Conservation (phyloP, 176 grass and related monocot genomes). For the Elymus sibiricus region DNA sequence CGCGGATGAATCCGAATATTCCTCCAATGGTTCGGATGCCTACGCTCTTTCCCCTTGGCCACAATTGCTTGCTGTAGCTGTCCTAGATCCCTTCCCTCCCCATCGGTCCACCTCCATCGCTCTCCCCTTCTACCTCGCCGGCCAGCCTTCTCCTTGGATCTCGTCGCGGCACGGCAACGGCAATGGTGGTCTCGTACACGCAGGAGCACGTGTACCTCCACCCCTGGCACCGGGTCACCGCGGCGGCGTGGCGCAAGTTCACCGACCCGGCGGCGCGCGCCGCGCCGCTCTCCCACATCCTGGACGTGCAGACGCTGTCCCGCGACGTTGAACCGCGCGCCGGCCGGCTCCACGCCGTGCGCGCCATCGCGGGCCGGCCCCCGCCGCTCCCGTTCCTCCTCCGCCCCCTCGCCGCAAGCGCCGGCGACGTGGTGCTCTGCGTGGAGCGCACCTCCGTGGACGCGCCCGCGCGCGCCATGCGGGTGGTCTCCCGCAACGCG, state of each 20-base stretch:
- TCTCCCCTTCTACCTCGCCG: too few relatives aligned
- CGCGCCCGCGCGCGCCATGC: constrained; percentile 47
- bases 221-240: constrained; percentile 75
- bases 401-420: constrained; percentile 11
- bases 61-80: too few relatives aligned
- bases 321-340: constrained; percentile 17
- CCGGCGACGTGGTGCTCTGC: constrained; percentile 43
- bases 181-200: constrained; percentile 64
- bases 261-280: constrained; percentile 46
- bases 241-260: constrained; percentile 78
- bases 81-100: too few relatives aligned
- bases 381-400: constrained; percentile 55
- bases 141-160: too few relatives aligned
- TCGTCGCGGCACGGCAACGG: background rate
- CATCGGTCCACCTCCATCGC: background rate
- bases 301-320: constrained; percentile 66
- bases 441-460: constrained; percentile 61
- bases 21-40: background rate
- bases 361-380: constrained; percentile 50
- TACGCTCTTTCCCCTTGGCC: background rate
- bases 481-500: constrained; percentile 51
- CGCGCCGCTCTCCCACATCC: constrained; percentile 37
- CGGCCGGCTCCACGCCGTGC: constrained; percentile 41
- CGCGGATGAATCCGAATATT: background rate
- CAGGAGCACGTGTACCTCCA: constrained; percentile 80